A percentile compares a stretch with the other conserved stretches of the same genome.
phyloP scores from a whole-genome alignment of 176 grass and related monocot species.

The Oryza coarctata region DNA sequence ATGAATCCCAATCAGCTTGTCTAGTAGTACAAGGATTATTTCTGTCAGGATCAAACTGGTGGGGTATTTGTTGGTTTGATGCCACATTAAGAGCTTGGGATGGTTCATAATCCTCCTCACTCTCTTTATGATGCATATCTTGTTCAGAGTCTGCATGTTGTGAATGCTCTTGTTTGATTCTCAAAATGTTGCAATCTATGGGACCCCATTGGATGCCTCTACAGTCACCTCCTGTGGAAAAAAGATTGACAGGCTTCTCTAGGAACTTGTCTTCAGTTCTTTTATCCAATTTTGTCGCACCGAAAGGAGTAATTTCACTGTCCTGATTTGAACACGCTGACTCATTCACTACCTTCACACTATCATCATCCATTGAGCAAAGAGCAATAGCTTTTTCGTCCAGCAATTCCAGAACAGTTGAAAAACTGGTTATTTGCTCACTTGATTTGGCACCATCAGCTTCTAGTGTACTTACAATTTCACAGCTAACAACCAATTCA shows the following conservation, averaged over 20 bases:
- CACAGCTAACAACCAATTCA: background rate
- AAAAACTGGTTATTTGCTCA: conserved; percentile 12
- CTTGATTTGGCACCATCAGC: background rate
- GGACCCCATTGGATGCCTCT: conserved; percentile 3
- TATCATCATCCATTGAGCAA: conserved; percentile 21
- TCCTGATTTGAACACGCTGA: conserved; percentile 19
- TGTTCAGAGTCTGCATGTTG: conserved; percentile 8
- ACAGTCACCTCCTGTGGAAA: conserved; percentile 20
- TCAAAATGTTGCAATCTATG: conserved; percentile 3
- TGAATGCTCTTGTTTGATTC: conserved; percentile 22
- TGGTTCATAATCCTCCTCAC: conserved; percentile 5
- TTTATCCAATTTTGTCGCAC: background rate
- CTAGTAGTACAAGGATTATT: conserved; percentile 13
- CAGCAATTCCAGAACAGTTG: background rate
- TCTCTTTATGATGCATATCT: background rate
- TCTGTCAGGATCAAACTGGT: background rate
- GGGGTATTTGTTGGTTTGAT: conserved; percentile 26
- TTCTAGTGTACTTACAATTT: conserved; percentile 15
- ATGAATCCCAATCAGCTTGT: background rate
- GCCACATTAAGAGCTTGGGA: conserved; percentile 1
- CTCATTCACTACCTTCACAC: conserved; percentile 21
- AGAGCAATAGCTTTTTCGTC: conserved; percentile 8
- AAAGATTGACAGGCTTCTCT: background rate
- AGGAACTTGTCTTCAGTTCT: conserved; percentile 1
- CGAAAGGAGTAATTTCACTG: background rate